Base-by-base conservation (phyloP, 2,329 filamentous ascomycete species). In the Trichophyton verrucosum region DNA sequence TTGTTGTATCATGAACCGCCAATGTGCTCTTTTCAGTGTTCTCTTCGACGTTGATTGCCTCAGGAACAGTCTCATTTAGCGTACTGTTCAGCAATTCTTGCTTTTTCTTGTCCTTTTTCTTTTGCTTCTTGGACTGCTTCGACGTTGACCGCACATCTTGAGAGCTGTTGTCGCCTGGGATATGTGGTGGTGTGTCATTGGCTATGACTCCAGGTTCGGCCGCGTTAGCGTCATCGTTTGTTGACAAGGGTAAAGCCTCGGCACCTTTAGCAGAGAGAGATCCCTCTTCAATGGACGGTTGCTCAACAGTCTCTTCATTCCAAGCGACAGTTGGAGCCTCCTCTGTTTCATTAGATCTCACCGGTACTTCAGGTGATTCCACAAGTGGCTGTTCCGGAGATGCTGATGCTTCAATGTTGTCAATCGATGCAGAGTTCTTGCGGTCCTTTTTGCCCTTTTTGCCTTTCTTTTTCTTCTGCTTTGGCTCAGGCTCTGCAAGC, bases 121-220 rank as follows among this genome's bases (percentile, higher is more conserved):
- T 65, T 56, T 66, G 64, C 30, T 67, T 67, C 47, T 64, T 67
- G 13, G 65, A 63, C 3, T 47, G 62, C 51, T 58, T 61, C 30
- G 58, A 38, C n/a, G 47, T 44, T 53, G 58, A 36, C 61, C 44
- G 62, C 20, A 44, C 36, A 33, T 61, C 58, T 30, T 61, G 57
- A 51, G 36, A 47, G 27, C 44, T 55, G 57, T 46, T 24, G 17
- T 40, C 30, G 11, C 17, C 58, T 30, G 60, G 30, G 17, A 60
- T 36, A 61, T 62, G 56, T 64, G 58, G 60, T 57, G 20, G 27
- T 0, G 15, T 30, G 9, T 63, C 55, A 63, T 60, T 63, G 57
- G 59, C 60, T 59, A 44, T 15, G 7, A 15, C 30, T 6, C 24
- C 38, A 30, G 49, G 38, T 22, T 61, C 36, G 38, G 11, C 36